Conservation (phyloP, 208 protist species). For the Trypanosoma cruzi region DNA sequence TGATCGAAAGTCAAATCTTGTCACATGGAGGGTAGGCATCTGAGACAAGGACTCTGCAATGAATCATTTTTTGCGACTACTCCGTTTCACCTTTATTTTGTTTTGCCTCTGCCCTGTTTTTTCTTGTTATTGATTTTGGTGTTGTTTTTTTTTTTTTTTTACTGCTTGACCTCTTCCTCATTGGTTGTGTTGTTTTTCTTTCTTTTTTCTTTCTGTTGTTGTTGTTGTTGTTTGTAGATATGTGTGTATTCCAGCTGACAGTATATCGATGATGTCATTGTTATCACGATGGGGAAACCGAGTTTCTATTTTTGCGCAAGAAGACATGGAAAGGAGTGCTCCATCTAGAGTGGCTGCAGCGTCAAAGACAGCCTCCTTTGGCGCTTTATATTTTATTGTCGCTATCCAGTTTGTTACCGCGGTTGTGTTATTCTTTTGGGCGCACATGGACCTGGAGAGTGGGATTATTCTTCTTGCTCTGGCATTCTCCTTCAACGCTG, state of each 20-base stretch:
- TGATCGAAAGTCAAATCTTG: constrained; percentile 26
- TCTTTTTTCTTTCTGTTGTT: background rate
- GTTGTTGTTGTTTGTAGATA: background rate
- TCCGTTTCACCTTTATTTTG: background rate
- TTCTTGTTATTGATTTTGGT: background rate
- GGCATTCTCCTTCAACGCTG: constrained; percentile 23
- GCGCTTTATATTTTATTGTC: constrained; percentile 9
- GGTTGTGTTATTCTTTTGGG: constrained; percentile 11
- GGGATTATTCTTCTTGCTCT: constrained; percentile 1
- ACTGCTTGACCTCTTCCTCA: background rate
- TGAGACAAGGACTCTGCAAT: background rate
- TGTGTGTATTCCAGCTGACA: background rate
- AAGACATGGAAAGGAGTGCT: too few species aligned
- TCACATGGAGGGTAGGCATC: constrained; percentile 28
- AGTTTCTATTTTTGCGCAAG: constrained; percentile 21
- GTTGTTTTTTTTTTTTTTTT: constrained; percentile 3
- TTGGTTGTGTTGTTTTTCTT: background rate
- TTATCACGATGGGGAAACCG: background rate
- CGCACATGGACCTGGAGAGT: background rate
- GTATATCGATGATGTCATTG: background rate
- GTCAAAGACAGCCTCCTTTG: background rate
- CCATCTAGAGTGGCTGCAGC: background rate
- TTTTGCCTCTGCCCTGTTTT: too few species aligned
- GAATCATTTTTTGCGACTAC: background rate
- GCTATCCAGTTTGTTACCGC: constrained; percentile 11